Conservation (phyloP, 306 rosid species). For the Dicorynia guianensis region DNA sequence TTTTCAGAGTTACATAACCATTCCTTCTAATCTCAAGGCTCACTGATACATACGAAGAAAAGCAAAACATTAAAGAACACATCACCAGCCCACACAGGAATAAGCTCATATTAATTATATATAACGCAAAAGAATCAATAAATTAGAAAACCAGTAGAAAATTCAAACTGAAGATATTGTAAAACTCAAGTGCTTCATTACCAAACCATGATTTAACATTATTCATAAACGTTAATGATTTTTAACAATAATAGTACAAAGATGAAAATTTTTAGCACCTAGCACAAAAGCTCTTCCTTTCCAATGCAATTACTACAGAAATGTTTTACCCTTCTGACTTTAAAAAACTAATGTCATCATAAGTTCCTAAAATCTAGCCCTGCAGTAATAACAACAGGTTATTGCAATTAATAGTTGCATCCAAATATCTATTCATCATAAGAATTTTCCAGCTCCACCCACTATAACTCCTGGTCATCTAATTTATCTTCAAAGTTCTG, state of each 20-base stretch:
- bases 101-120: constrained; percentile 7
- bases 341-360: neutral
- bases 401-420: neutral
- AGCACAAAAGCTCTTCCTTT: neutral
- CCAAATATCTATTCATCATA: neutral
- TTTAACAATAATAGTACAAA: neutral
- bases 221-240: neutral
- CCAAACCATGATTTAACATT: constrained; percentile 5
- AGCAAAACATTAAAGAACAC: neutral
- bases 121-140: constrained; percentile 1
- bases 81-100: constrained; percentile 9
- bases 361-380: constrained; percentile 5
- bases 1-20: neutral
- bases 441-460: neutral
- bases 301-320: neutral
- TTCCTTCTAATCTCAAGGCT: constrained; percentile 12
- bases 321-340: neutral
- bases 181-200: constrained; percentile 11
- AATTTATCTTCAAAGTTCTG: constrained; percentile 4
- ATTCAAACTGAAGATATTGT: constrained; percentile 4
- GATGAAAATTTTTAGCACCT: neutral
- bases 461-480: constrained; percentile 15
- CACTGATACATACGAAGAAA: constrained; percentile 23
- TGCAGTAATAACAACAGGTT: neutral
- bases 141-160: constrained; percentile 7